Base-by-base conservation (phyloP, 768 basidiomycete genomes). In the Boletus huronensis region DNA sequence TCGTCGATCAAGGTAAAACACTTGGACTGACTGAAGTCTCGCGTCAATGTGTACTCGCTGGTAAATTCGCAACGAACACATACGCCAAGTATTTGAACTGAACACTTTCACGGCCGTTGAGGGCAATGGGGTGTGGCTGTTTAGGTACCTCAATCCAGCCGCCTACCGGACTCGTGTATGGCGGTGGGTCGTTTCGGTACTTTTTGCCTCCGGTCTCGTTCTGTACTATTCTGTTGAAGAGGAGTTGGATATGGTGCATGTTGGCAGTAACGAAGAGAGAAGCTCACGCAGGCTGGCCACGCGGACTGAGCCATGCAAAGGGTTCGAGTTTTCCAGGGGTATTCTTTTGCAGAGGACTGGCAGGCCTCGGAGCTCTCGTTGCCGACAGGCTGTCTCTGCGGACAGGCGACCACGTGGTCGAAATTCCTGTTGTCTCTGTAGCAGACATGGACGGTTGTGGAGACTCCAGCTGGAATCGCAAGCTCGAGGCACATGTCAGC, bases 1-100 rank as follows among this genome's bases (percentile, higher is more conserved):
- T 66, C 65, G 34, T 66, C 65, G 26, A 66, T 51, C 54, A 66
- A 55, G 26, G 53, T 28, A 19, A 67, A 65, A 48, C 48, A 67
- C 7, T 64, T 58, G 44, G 65, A 50, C 10, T 52, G 56, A 48
- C 65, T 66, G 13, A 14, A 49, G 9, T 5, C 28, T 23, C n/a
- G 11, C 16, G 23, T 65, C 17, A 66, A 17, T 13, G 3, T 14
- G 10, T 43, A 9, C 14, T 53, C 43, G 19, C 10, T 9, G 6
- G 3, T 38, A 16, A 5, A 17, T 43, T 48, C 31, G 9, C 11
- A 39, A 40, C 13, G 29, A 43, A 38, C 17, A 59, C 65, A 3
- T 53, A 67, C 65, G 44, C 26, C 9, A 66, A 45, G 36, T 59
- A n/a, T 8, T 55, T 39, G 32, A 58, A 52, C 43, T 66, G 65